Base-by-base conservation (phyloP, 2,329 filamentous ascomycete species). In the Aphanoascus verrucosus region DNA sequence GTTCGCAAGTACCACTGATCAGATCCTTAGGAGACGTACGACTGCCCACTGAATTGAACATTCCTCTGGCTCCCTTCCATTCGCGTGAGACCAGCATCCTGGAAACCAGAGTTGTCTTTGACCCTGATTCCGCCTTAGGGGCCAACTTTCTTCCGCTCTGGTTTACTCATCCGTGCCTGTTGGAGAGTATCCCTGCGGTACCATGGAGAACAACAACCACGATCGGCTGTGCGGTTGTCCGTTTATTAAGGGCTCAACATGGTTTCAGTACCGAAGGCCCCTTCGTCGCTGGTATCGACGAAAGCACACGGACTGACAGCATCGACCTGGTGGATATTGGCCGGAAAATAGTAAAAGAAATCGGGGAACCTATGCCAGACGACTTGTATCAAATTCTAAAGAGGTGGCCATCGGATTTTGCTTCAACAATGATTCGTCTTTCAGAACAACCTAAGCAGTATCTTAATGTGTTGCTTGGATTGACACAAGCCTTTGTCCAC, bases 241-340 rank as follows among this genome's bases (percentile, higher is more conserved):
- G 64, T 23, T 60, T 72, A 20, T 58, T 75, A 8, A 67, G 72
- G 8, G 65, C 69, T 9, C 67, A 74, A 53, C 62, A 62, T 43
- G 70, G 70, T 4, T 73, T 74, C 43, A 60, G 15, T 5, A 2
- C 14, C n/a, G 49, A 52, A 32, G 17, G 11, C 19, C 28, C 42
- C 12, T 32, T 34, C 5, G 20, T 53, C 19, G 55, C 41, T 28
- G 17, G 43, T 15, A 37, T 35, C 34, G 52, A 51, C 44, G 40
- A 52, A 47, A 35, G 23, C 15, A 8, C 14, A 17, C 15, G 52
- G 47, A 31, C 38, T 37, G 8, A 53, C 15, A 40, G 37, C 28
- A 20, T 41, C 34, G 34, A 41, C 23, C 34, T 53, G 19, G 35
- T 48, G 14, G 51, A 14, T 28, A 23, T 53, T 12, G 43, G 51